Evolutionary conservation across 345 rosid species (phyloP), one percentile per base, ranked within the genome.

Genomic region (Sonneratia alba): DNA sequence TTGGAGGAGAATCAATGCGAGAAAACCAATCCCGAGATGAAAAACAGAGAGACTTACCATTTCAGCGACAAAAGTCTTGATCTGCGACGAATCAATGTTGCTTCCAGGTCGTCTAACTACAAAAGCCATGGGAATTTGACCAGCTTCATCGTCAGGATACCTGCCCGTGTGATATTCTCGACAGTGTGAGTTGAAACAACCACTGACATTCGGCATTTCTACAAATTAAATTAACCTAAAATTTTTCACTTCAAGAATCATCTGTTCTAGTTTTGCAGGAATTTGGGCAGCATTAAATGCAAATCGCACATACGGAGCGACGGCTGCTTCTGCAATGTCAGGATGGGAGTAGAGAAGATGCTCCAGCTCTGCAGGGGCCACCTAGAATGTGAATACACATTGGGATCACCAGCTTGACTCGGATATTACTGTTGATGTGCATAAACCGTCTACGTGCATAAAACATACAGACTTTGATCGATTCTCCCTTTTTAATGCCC

Each of bases 291-390:
- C 36, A 61, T 27, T 36, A 22, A 12, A 27, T 62, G 15, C 66
- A 62, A 27, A 27, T 10, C 16, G 1, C 53, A 67, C 84, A 6
- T 82, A 88, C 90, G 86, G 83, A 72, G 83, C 79, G 32, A 88
- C 84, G n/a, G 90, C 90, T 42, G 86, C 83, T 37, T 86, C 90
- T 3, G 71, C 73, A 3, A 88, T 76, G 18, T 85, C 84, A 3
- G 85, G 84, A 82, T 83, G 86, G 66, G 84, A 85, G 21, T 75
- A 79, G 38, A 86, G 88, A 45, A 83, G 72, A 62, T 88, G 77
- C 79, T 88, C 92, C 27, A 88, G 75, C 73, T 88, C 90, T 13
- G 86, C 83, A 13, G 92, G 90, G 7, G 86, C 86, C 36, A 84
- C 90, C 90, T 86, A 71, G 67, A 70, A 24, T 73, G 64, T 57